These are phyloP conservation scores for Mycosphaerelloides madeirae DNA, from an alignment of 2,329 filamentous ascomycete genomes.

Conservation along the genomic window DNA sequence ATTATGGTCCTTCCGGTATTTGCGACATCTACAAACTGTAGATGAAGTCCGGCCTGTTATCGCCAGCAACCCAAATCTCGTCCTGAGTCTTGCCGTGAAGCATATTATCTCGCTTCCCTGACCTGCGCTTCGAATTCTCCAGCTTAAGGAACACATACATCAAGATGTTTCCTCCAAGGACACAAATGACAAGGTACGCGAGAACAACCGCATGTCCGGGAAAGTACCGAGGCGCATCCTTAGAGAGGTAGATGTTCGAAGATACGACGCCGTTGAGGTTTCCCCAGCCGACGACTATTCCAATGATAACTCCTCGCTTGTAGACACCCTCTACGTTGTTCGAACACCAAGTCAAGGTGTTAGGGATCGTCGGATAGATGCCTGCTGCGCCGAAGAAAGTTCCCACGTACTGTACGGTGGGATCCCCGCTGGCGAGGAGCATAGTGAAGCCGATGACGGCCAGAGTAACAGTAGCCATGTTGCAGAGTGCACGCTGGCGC, in stretches of 20 bases:
- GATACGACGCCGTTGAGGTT: conserved; percentile 86
- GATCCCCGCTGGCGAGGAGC: conserved; percentile 60
- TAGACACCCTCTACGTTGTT: conserved; percentile 90
- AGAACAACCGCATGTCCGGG: conserved; percentile 71
- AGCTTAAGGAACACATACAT: conserved; percentile 25
- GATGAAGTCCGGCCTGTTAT: conserved; percentile 48
- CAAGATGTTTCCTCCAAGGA: conserved; percentile 46
- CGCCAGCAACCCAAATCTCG: conserved; percentile 64
- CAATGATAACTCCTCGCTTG: conserved; percentile 81
- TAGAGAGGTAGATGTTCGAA: conserved; percentile 66
- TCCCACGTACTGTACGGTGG: conserved; percentile 72
- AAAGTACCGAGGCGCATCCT: conserved; percentile 18
- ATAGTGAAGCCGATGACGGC: conserved; percentile 75
- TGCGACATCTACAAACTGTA: too few species aligned
- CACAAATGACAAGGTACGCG: conserved; percentile 61
- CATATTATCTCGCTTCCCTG: conserved; percentile 61
- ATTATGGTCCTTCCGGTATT: too few species aligned
- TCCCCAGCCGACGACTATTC: conserved; percentile 83
- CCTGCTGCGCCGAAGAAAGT: conserved; percentile 79
- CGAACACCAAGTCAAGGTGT: conserved; percentile 80
- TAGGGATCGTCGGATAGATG: conserved; percentile 82
- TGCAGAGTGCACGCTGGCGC: conserved; percentile 69
- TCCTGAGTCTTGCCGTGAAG: conserved; percentile 58
- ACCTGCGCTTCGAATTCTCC: conserved; percentile 66
- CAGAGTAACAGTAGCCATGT: conserved; percentile 64